Evolutionary conservation across 2,329 filamentous ascomycete genomes (phyloP), one percentile per base, ranked within the genome.

Genomic region (Domatiomyces catenatus): DNA sequence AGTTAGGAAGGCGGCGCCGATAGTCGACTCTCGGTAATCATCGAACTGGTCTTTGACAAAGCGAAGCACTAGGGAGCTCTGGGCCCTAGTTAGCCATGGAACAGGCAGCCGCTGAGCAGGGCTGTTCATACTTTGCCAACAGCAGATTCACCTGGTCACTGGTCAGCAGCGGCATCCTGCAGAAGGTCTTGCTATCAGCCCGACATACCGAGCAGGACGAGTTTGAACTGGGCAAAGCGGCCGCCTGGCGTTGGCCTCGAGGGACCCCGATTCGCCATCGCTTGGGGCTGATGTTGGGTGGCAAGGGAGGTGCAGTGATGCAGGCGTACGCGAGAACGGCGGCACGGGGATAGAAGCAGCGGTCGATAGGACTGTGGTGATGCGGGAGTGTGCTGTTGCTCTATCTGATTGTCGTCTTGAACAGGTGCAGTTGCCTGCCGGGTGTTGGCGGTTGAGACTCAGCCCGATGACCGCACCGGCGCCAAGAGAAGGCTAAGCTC

Each of bases 1-100:
- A 63, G 92, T 98, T 60, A 98, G 79, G 77, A 98, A 98, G 60
- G 93, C 93, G 62, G 93, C 92, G 69, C 92, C 90, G 71, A 95
- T 95, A 56, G 90, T 95, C 51, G 89, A 94, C 80, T 95, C 90
- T 71, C 89, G 82, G 75, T 95, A 95, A 69, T 85, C 82, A 75
- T 98, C 92, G 71, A 98, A 98, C 86, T 96, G 92, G 71, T 98
- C 90, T 80, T 98, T 98, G 66, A 98, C 92, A 65, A 98, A 98
- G 71, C 93, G 84, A 66, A 98, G 75, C 51, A 98, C 92, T 69
- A 98, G 83, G 59, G 92, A 98, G 73, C 89, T 95, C 90, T 94
- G 62, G 52, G 60, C 53, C 59, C 64, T 60, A 17, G 15, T 48
- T 12, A 20, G 22, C 19, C 43, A 17, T 45, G 43, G 3, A 12